Conservation (phyloP, 768 basidiomycete species). For the Boletus sp. region DNA sequence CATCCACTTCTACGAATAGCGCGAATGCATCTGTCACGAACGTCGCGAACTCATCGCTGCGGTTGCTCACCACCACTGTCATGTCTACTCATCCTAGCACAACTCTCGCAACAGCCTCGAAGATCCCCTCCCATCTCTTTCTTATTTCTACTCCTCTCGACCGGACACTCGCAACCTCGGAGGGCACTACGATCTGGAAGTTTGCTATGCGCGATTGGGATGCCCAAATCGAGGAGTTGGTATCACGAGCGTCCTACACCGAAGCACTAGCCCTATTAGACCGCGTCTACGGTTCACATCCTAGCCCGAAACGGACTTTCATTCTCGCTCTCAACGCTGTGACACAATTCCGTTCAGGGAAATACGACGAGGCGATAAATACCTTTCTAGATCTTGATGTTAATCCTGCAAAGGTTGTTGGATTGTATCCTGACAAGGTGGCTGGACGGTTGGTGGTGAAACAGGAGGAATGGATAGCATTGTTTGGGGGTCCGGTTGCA, state of each 20-base stretch:
- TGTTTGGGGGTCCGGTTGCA: slow-evolving; percentile 74
- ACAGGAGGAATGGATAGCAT: slow-evolving; percentile 68
- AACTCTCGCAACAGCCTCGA: neutral
- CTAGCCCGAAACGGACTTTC: slow-evolving; percentile 42
- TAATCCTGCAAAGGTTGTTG: slow-evolving; percentile 92
- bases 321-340: slow-evolving; percentile 79
- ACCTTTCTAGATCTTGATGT: slow-evolving; percentile 84
- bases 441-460: slow-evolving; percentile 75
- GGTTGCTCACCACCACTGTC: slow-evolving; percentile 44
- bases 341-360: slow-evolving; percentile 63
- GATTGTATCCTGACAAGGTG: slow-evolving; percentile 80
- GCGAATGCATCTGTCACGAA: neutral
- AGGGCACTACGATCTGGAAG: slow-evolving; percentile 81
- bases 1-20: slow-evolving; percentile 15
- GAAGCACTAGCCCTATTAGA: slow-evolving; percentile 83
- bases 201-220: slow-evolving; percentile 71
- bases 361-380: slow-evolving; percentile 80
- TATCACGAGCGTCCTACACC: slow-evolving; percentile 60
- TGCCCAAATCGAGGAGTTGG: slow-evolving; percentile 83
- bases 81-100: slow-evolving; percentile 52
- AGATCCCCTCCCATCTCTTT: slow-evolving; percentile 44
- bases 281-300: slow-evolving; percentile 21
- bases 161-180: slow-evolving; percentile 55
- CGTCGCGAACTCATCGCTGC: slow-evolving; percentile 49
- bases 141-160: slow-evolving; percentile 76